Percentiles rank a stretch among this genome's conserved stretches.
These are phyloP conservation scores for Prunus yedoensis DNA, from an alignment of 331 rosid species.

Conservation along the genomic window DNA sequence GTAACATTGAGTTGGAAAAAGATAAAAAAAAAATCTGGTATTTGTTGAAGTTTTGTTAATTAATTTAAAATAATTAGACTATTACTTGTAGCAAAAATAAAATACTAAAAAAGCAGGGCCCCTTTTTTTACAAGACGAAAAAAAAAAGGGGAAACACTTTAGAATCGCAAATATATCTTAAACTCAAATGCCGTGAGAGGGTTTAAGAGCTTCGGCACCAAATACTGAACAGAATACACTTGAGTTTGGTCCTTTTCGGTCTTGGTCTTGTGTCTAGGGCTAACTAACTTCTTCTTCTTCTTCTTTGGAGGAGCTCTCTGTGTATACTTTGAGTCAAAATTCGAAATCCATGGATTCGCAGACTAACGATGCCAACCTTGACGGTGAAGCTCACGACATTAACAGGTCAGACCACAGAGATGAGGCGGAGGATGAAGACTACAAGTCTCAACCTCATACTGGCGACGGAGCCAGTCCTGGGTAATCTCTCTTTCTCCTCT, in stretches of 20 bases:
- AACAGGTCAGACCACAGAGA: conserved; percentile 44
- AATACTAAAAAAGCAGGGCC: no score
- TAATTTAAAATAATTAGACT: no score
- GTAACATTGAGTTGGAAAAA: no score
- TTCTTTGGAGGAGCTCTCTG: not conserved
- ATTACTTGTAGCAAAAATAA: no score
- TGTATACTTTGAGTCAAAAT: not conserved
- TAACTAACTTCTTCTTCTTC: not conserved
- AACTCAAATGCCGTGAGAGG: not conserved
- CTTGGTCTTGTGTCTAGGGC: conserved; percentile 11
- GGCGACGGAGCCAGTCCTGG: conserved; percentile 99
- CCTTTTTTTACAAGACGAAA: no score
- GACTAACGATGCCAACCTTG: conserved; percentile 32
- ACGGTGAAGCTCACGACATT: conserved; percentile 47
- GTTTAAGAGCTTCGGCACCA: not conserved
- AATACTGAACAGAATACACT: no score
- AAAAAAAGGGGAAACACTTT: no score
- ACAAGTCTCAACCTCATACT: conserved; percentile 62
- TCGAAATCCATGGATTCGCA: conserved; percentile 49
- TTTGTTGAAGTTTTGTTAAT: no score
- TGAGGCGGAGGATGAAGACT: conserved; percentile 41
- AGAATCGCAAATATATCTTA: no score
- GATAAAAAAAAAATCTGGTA: no score
- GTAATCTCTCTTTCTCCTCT: conserved; percentile 33
- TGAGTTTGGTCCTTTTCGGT: no score